Evolutionary conservation across 805 yeast genomes (phyloP), one percentile per base, ranked within the genome.

Genomic region (Cyberlindnera suaveolens): DNA sequence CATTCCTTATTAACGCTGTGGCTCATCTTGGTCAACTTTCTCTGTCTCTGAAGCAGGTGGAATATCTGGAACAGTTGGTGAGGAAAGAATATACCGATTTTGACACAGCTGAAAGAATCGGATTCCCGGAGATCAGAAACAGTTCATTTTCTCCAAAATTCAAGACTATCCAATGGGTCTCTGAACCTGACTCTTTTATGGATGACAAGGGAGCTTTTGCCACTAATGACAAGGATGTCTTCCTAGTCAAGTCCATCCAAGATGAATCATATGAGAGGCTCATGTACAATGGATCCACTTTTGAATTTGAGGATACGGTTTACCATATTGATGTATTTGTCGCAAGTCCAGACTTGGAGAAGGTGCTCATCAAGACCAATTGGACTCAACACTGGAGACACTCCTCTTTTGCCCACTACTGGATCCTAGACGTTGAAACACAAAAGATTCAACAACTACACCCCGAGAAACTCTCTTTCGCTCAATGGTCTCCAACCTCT

Each of bases 401-500:
- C 45, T 75, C 79, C 1, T 59, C 67, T 4, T 64, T 62, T 43
- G 74, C 71, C 3, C 48, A 69, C 2, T 71, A 67, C 48, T 74
- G 72, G 68, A 54, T 71, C 7, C 61, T 68, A 41, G 63, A 71
- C 42, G 61, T 68, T 31, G 54, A 50, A 1, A 45, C 52, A 2
- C 41, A 50, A 17, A 38, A 38, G 4, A 51, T 70, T 16, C 43
- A 48, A 3, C 46, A 41, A 17, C 55, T 66, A 19, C 46, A 62
- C 19, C 59, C 59, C 20, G 61, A 61, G 27, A 55, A 61, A 34
- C 52, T 72, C 0, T 59, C 82, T 0, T 47, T 76, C 23, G 85
- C 87, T 0, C 58, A 68, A 40, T 87, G 93, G 84, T 75, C 93
- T 4, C 95, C 96, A 30, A 71, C 75, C 18, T 87, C 95, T 0